Evolutionary conservation across 2,329 filamentous ascomycete genomes (phyloP).

Genomic region (Thermothelomyces thermophilus): DNA sequence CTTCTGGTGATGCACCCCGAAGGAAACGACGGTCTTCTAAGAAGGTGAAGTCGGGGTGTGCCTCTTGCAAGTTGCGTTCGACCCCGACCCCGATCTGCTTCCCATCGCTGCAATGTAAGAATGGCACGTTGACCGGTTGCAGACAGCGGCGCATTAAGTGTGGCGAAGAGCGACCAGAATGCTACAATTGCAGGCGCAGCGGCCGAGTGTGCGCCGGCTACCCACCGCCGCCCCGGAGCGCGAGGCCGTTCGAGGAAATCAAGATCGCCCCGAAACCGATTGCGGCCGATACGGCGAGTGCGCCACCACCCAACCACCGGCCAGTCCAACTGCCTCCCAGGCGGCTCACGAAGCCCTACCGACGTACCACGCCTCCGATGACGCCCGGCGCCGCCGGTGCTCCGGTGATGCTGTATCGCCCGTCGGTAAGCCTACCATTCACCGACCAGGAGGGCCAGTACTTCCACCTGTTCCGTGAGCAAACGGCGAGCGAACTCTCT

Average conservation of each 20-base stretch:
- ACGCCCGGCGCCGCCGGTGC: constrained; percentile 27
- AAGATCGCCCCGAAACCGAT: constrained; percentile 44
- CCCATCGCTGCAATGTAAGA: too few relatives aligned
- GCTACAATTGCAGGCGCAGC: constrained; percentile 43
- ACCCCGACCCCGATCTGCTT: too few relatives aligned
- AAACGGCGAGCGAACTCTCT: constrained; percentile 56
- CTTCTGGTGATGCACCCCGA: constrained; percentile 24
- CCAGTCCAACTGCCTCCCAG: constrained; percentile 21
- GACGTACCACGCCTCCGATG: constrained; percentile 32
- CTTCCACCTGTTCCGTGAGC: constrained; percentile 55
- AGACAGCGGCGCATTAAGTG: constrained; percentile 49
- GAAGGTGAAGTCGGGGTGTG: constrained; percentile 61
- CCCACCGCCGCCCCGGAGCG: constrained; percentile 47
- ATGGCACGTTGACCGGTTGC: background rate
- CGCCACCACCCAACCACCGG: constrained; percentile 21
- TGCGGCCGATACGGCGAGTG: constrained; percentile 14
- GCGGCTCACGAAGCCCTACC: constrained; percentile 26
- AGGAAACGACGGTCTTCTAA: constrained; percentile 32
- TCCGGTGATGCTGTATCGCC: constrained; percentile 32
- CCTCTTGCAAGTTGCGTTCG: constrained; percentile 56
- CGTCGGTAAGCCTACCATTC: constrained; percentile 43
- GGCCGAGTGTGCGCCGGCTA: constrained; percentile 56
- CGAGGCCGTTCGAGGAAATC: constrained; percentile 41
- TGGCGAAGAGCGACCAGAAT: constrained; percentile 45
- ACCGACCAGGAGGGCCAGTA: constrained; percentile 49